phyloP scores from a whole-genome alignment of 495 filamentous ascomycete species.

The Mytilinidion resinicola region DNA sequence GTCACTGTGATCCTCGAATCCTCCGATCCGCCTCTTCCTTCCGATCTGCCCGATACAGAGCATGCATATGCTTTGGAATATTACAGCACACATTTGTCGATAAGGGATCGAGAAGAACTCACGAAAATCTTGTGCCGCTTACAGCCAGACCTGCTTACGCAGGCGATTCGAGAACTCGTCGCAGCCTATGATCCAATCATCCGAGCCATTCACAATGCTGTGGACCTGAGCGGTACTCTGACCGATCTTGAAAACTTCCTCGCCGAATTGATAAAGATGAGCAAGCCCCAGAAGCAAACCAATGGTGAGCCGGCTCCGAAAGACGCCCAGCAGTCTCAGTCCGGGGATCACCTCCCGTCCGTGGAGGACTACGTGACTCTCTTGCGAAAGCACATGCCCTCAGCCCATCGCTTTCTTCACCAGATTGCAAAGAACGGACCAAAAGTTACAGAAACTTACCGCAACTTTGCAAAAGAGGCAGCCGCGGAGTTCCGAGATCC shows the following conservation, averaged over 20 bases:
- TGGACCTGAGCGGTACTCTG: constrained; percentile 56
- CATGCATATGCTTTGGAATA: constrained; percentile 54
- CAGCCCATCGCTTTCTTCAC: constrained; percentile 56
- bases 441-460: constrained; percentile 48
- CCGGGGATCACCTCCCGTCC: constrained; percentile 34
- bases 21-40: constrained; percentile 25
- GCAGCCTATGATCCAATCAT: constrained; percentile 61
- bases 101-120: constrained; percentile 57
- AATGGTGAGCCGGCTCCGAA: constrained; percentile 10
- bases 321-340: neutral
- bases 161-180: constrained; percentile 49
- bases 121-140: constrained; percentile 50
- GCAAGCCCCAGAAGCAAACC: constrained; percentile 27
- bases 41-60: constrained; percentile 42
- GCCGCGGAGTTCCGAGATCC: constrained; percentile 37
- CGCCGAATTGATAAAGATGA: constrained; percentile 51
- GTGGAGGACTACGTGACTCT: constrained; percentile 58
- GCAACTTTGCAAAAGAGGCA: constrained; percentile 39
- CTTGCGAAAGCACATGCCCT: constrained; percentile 47
- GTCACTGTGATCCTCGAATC: constrained; percentile 44
- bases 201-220: constrained; percentile 53
- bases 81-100: constrained; percentile 49
- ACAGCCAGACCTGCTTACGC: constrained; percentile 54
- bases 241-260: constrained; percentile 53
- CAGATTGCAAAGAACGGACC: constrained; percentile 56